Conservation (phyloP, 1,284 basidiomycete genomes). For the Rhodotorula sp. region DNA sequence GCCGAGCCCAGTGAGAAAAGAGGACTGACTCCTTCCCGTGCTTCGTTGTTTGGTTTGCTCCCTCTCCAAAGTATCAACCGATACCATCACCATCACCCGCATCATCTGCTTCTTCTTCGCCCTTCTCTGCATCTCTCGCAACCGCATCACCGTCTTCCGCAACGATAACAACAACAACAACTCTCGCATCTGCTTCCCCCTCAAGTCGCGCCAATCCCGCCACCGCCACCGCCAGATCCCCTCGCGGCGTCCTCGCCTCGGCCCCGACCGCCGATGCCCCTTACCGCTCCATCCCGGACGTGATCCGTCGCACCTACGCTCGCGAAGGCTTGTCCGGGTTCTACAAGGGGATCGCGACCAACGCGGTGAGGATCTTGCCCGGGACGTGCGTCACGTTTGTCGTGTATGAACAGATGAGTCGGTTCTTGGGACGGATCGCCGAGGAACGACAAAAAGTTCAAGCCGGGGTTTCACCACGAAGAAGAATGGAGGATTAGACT, state of each 20-base stretch:
- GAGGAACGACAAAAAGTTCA: not conserved
- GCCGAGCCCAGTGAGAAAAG: no score
- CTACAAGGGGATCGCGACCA: conserved; percentile 94
- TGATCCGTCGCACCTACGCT: conserved; percentile 73
- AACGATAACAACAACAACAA: not conserved
- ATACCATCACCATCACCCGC: not conserved
- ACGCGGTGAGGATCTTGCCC: conserved; percentile 90
- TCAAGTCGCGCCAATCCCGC: not conserved
- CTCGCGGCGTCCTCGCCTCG: conserved; percentile 47
- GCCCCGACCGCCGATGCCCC: conserved; percentile 55
- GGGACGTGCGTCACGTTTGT: conserved; percentile 98
- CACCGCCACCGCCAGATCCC: not conserved
- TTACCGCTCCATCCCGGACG: conserved; percentile 77
- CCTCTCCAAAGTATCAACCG: conserved; percentile 9
- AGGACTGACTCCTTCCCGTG: not conserved
- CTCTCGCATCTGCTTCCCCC: not conserved
- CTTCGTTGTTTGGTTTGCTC: not conserved
- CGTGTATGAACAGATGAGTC: conserved; percentile 82
- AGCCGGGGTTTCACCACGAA: not conserved
- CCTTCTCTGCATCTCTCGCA: not conserved
- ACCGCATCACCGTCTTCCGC: not conserved
- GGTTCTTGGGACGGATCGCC: conserved; percentile 22
- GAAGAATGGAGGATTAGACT: not conserved
- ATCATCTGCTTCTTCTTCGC: not conserved
- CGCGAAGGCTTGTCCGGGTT: conserved; percentile 82